Conservation (phyloP, 139 green algal species). For the Nannochloris sp. region DNA sequence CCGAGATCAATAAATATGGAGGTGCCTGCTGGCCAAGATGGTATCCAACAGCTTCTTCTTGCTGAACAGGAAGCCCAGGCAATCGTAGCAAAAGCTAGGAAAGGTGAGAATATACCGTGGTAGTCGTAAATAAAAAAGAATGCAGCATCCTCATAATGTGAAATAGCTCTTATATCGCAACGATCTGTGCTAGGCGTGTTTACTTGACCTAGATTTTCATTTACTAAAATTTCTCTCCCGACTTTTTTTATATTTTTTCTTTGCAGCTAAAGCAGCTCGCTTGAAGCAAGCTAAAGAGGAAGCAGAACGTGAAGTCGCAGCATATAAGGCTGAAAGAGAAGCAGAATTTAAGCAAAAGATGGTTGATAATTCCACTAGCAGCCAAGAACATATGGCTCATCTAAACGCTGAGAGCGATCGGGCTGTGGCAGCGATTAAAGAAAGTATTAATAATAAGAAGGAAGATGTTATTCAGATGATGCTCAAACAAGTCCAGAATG, state of each 20-base stretch:
- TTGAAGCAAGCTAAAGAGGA: slow-evolving; percentile 77
- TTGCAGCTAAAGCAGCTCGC: slow-evolving; percentile 65
- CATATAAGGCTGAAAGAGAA: slow-evolving; percentile 67
- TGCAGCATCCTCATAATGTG: background rate
- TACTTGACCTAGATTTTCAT: background rate
- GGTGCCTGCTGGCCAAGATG: slow-evolving; percentile 59
- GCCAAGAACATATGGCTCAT: slow-evolving; percentile 20
- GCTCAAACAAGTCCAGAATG: slow-evolving; percentile 30
- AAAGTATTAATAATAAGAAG: slow-evolving; percentile 30
- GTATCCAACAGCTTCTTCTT: slow-evolving; percentile 85
- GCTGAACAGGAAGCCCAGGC: slow-evolving; percentile 83
- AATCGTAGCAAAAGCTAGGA: slow-evolving; percentile 74
- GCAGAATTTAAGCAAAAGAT: slow-evolving; percentile 67
- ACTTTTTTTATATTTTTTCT: background rate
- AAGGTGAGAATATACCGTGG: slow-evolving; percentile 45
- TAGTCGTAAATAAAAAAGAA: too few species aligned
- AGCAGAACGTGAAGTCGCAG: slow-evolving; percentile 70
- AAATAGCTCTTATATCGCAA: background rate
- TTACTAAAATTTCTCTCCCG: background rate
- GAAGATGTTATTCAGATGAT: slow-evolving; percentile 34
- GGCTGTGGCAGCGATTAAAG: slow-evolving; percentile 21
- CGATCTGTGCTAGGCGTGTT: too few species aligned
- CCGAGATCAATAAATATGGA: slow-evolving; percentile 47
- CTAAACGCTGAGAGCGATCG: slow-evolving; percentile 17
- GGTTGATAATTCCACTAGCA: slow-evolving; percentile 32